Evolutionary conservation across 1,139 yeast species (phyloP), one percentile per base, ranked within the genome.

Genomic region (Suhomyces bolitotheri): DNA sequence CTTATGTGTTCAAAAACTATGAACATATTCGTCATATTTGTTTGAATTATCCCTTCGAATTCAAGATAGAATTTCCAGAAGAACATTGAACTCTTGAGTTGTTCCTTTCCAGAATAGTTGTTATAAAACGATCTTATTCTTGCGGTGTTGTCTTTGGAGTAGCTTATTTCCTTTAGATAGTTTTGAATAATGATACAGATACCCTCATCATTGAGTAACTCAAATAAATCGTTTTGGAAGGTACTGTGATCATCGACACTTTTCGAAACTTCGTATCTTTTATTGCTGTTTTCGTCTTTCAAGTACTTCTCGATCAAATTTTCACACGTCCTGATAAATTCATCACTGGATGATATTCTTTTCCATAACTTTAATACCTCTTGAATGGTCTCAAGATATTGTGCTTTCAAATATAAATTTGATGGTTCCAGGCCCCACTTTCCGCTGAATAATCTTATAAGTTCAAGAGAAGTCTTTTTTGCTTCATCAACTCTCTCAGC

Each of bases 31-130:
- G 49, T 50, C 28, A 67, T 61, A 43, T 79, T 75, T 20, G 63
- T 60, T 33, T 64, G 62, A 0, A 46, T 37, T 19, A 66, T 51
- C 2, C 64, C 64, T 45, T 81, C 84, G 48, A 72, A 78, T 31
- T 76, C 73, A 39, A 81, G 67, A 43, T 60, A 78, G 30, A 71
- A 68, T 13, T 60, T 55, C 89, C 89, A 82, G 45, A 80, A 82
- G 15, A 65, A 51, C 3, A 57, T 54, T 2, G 79, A 74, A 4
- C 59, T 51, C 31, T 58, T 56, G 22, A 80, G 49, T 3, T 62
- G 48, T 2, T 59, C 53, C 15, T 63, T 58, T 16, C 61, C 62
- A 40, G 73, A 60, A 44, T 65, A 71, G 10, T 54, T 53, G 40
- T 70, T 66, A 44, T 77, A 69, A 26, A 71, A 59, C 30, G 62